Conservation (phyloP, 2,329 filamentous ascomycete species). For the Sporothrix curviconia region DNA sequence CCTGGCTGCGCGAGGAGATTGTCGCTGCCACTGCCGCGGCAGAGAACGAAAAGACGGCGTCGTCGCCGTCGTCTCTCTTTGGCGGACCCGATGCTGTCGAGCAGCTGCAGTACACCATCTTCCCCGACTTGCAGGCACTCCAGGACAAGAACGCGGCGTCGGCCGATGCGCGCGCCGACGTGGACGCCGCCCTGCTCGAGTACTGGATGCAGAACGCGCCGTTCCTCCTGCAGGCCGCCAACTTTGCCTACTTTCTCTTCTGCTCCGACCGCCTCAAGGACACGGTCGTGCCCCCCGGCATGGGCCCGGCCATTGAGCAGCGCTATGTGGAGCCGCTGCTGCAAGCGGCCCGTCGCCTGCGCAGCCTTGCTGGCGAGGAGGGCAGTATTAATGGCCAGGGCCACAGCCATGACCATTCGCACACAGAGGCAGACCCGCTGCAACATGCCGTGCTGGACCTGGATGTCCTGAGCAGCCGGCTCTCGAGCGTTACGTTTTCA, state of each 20-base stretch:
- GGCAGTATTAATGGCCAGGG: background rate
- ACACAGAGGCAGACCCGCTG: background rate
- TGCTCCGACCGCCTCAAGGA: slow-evolving; percentile 33
- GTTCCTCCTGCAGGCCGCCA: slow-evolving; percentile 54
- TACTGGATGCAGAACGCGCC: slow-evolving; percentile 46
- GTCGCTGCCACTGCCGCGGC: slow-evolving; percentile 30
- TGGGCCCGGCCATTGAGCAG: slow-evolving; percentile 52
- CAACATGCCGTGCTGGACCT: slow-evolving; percentile 15
- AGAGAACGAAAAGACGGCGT: slow-evolving; percentile 24
- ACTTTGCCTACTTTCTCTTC: slow-evolving; percentile 54
- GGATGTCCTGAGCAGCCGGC: slow-evolving; percentile 14
- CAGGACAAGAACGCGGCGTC: slow-evolving; percentile 28
- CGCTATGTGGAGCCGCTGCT: slow-evolving; percentile 51
- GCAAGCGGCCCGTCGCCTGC: slow-evolving; percentile 26
- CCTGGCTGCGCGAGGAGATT: slow-evolving; percentile 59
- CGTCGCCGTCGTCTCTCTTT: slow-evolving; percentile 33
- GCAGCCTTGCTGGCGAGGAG: background rate
- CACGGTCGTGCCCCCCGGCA: slow-evolving; percentile 47
- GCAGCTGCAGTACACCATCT: slow-evolving; percentile 54
- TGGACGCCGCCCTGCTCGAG: slow-evolving; percentile 36
- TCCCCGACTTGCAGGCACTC: slow-evolving; percentile 49
- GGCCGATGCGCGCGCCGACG: slow-evolving; percentile 26
- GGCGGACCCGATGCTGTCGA: slow-evolving; percentile 49
- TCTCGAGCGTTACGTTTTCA: slow-evolving; percentile 16
- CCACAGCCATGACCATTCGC: background rate